Percentiles rank a stretch among this genome's conserved stretches.
phyloP scores from a whole-genome alignment of 177 flowering plant genomes.

The Telopea speciosissima region DNA sequence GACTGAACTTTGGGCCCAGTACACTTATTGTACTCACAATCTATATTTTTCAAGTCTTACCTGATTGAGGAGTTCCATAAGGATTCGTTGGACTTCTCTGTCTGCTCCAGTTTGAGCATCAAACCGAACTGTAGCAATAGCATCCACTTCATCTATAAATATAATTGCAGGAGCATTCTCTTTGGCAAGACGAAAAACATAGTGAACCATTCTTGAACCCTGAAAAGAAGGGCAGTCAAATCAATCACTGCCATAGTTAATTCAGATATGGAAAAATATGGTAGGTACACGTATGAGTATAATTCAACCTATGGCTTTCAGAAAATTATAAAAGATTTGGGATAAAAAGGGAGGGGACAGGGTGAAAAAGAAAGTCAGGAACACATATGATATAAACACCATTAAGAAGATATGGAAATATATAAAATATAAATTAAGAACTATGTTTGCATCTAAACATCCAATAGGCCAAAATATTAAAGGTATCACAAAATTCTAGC shows the following conservation, averaged over 20 bases:
- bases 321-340: not conserved
- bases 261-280: too few relatives aligned
- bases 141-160: conserved; percentile 98
- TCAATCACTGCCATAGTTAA: not conserved
- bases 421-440: too few relatives aligned
- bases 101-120: conserved; percentile 99
- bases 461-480: too few relatives aligned
- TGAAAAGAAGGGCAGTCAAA: conserved; percentile 15
- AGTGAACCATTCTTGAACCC: conserved; percentile 99
- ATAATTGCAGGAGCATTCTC: conserved; percentile 99
- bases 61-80: conserved; percentile 97
- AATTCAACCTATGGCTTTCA: too few relatives aligned
- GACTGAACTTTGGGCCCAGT: too few relatives aligned
- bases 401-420: too few relatives aligned
- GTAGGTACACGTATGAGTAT: too few relatives aligned
- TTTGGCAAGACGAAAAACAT: conserved; percentile 96
- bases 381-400: too few relatives aligned
- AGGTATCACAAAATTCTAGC: too few relatives aligned
- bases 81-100: conserved; percentile 97
- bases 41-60: conserved; percentile 20
- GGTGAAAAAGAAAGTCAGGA: not conserved
- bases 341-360: not conserved
- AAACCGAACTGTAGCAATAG: conserved; percentile 98
- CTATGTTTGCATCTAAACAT: too few relatives aligned
- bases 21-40: not conserved